Evolutionary conservation across 2,329 filamentous ascomycete species (phyloP).

Genomic region (Bipolaris bicolor): DNA sequence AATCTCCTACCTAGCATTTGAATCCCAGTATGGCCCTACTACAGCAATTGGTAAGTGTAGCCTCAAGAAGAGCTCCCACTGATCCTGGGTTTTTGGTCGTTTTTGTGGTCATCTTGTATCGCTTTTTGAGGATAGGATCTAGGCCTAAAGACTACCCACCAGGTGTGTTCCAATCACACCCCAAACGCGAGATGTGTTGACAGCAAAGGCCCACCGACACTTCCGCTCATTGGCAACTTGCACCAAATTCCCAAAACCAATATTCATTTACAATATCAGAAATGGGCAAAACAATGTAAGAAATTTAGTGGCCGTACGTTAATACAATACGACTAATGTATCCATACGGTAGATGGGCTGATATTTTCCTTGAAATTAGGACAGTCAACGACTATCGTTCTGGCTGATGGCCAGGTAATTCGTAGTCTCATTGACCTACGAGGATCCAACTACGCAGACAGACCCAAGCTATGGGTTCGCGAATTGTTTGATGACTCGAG

Average conservation of each 20-base stretch:
- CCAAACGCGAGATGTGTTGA: too few species aligned
- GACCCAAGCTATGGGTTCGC: conserved; percentile 1
- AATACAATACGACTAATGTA: background rate
- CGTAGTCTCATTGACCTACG: background rate
- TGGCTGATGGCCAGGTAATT: conserved; percentile 1
- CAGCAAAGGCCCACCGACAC: conserved; percentile 52
- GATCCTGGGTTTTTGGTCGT: background rate
- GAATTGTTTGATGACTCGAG: background rate
- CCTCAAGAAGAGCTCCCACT: too few species aligned
- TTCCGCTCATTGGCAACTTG: conserved; percentile 58
- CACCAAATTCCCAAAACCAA: conserved; percentile 54
- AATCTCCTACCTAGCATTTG: too few species aligned
- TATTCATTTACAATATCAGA: conserved; percentile 50
- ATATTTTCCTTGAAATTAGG: conserved; percentile 5
- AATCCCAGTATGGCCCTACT: too few species aligned
- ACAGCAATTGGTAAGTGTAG: too few species aligned
- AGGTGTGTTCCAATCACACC: too few species aligned
- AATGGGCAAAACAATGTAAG: conserved; percentile 51
- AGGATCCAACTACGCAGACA: conserved; percentile 2
- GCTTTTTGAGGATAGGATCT: background rate
- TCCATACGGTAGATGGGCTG: background rate
- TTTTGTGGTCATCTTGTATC: background rate
- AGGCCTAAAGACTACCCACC: background rate
- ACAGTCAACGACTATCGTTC: conserved; percentile 1
- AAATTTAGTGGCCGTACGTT: background rate